phyloP scores from a whole-genome alignment of 2,329 filamentous ascomycete species.

The Colletotrichum siamense region DNA sequence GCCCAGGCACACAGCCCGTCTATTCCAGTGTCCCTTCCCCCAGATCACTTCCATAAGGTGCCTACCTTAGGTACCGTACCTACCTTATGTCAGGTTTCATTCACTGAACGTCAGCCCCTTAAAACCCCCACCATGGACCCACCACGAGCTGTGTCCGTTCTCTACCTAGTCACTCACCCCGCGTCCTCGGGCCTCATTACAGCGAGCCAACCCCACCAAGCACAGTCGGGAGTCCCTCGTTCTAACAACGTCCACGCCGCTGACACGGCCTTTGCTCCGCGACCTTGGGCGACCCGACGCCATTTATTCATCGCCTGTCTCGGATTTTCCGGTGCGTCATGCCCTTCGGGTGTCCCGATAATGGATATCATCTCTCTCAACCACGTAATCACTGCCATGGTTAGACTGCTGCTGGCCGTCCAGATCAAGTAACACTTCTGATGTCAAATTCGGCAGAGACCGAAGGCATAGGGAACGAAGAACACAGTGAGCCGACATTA shows the following conservation, averaged over 20 bases:
- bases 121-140: background rate
- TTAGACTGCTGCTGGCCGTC: background rate
- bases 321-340: background rate
- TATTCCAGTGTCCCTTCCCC: too few species aligned
- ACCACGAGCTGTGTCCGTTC: background rate
- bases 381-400: background rate
- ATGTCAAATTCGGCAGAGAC: background rate
- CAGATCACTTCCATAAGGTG: too few species aligned
- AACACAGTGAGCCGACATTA: background rate
- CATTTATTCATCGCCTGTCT: background rate
- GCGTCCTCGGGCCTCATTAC: constrained; percentile 31
- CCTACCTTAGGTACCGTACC: too few species aligned
- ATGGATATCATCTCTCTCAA: background rate
- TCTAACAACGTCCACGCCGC: background rate
- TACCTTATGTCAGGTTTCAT: background rate
- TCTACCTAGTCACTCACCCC: constrained; percentile 12
- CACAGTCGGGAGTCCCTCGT: background rate
- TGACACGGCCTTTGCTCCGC: background rate
- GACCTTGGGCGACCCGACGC: background rate
- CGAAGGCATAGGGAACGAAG: background rate
- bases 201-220: constrained; percentile 28
- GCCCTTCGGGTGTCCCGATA: background rate
- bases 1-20: too few species aligned
- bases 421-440: background rate
- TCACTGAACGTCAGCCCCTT: background rate